A percentile compares a stretch with the other conserved stretches of the same genome.
Evolutionary conservation across 2,329 filamentous ascomycete species (phyloP).

Genomic region (Calycina marina): DNA sequence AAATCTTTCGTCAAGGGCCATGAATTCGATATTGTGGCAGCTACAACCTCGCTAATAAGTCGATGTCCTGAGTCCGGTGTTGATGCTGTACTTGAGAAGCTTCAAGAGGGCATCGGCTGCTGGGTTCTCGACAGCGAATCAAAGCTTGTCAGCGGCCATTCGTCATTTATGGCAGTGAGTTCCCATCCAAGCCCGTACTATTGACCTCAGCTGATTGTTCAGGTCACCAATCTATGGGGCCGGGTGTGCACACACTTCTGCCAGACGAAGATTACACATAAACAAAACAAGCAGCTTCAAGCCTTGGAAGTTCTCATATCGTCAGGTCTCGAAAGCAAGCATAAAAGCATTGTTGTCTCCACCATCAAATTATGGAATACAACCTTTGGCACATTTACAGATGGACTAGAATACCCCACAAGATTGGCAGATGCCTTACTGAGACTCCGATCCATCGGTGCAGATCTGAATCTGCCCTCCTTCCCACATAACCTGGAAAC

Average conservation of each 20-base stretch:
- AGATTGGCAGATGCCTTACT: conserved; percentile 47
- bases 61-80: conserved; percentile 22
- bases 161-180: conserved; percentile 32
- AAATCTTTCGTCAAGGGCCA: conserved; percentile 25
- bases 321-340: conserved; percentile 44
- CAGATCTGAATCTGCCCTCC: conserved; percentile 34
- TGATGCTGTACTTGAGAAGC: conserved; percentile 37
- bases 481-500: conserved; percentile 26
- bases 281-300: conserved; percentile 29
- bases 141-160: conserved; percentile 28
- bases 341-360: conserved; percentile 35
- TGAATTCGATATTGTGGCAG: conserved; percentile 30
- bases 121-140: conserved; percentile 49
- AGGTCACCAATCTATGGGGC: conserved; percentile 38
- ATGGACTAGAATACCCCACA: conserved; percentile 45
- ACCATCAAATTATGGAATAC: conserved; percentile 53
- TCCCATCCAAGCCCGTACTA: too few species aligned
- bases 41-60: conserved; percentile 25
- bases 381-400: conserved; percentile 45
- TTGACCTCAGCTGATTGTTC: too few species aligned
- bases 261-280: conserved; percentile 25
- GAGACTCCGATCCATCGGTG: conserved; percentile 40
- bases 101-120: conserved; percentile 44
- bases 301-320: conserved; percentile 39
- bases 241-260: conserved; percentile 25